Percentiles rank a stretch among this genome's conserved stretches.
Evolutionary conservation across 2,329 filamentous ascomycete species (phyloP).

Genomic region (Aspergillus uvarum): DNA sequence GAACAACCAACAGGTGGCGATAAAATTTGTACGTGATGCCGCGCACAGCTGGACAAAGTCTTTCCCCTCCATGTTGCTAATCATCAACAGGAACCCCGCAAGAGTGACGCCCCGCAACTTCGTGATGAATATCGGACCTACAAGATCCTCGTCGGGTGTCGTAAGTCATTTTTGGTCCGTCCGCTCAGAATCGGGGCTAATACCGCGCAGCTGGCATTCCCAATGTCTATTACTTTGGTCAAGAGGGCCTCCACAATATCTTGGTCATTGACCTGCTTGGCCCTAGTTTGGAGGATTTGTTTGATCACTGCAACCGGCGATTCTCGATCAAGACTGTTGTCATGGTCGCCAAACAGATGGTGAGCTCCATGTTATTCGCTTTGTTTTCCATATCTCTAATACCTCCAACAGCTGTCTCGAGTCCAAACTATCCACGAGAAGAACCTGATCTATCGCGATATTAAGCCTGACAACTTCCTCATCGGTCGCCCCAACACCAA

Average conservation of each 20-base stretch:
- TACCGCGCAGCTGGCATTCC: constrained; percentile 78
- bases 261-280: constrained; percentile 96
- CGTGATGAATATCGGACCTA: constrained; percentile 99
- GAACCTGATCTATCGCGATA: constrained; percentile 98
- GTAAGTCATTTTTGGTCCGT: constrained; percentile 61
- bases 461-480: constrained; percentile 99
- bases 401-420: constrained; percentile 66
- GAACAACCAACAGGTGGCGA: constrained; percentile 98
- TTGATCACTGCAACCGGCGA: constrained; percentile 92
- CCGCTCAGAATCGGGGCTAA: constrained; percentile 34
- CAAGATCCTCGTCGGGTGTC: constrained; percentile 98
- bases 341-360: constrained; percentile 99
- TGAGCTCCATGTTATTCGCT: constrained; percentile 41
- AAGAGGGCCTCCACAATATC: constrained; percentile 98
- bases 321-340: constrained; percentile 98
- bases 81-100: constrained; percentile 79
- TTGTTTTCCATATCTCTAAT: constrained; percentile 27
- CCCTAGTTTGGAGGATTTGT: constrained; percentile 91
- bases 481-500: constrained; percentile 91
- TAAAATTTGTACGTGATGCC: constrained; percentile 82
- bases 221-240: constrained; percentile 99
- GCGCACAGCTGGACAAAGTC: background rate
- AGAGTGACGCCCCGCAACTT: constrained; percentile 96
- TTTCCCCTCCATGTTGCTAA: constrained; percentile 21
- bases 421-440: constrained; percentile 97